phyloP scores from a whole-genome alignment of 2,329 filamentous ascomycete species.

The Exserohilum turcica region DNA sequence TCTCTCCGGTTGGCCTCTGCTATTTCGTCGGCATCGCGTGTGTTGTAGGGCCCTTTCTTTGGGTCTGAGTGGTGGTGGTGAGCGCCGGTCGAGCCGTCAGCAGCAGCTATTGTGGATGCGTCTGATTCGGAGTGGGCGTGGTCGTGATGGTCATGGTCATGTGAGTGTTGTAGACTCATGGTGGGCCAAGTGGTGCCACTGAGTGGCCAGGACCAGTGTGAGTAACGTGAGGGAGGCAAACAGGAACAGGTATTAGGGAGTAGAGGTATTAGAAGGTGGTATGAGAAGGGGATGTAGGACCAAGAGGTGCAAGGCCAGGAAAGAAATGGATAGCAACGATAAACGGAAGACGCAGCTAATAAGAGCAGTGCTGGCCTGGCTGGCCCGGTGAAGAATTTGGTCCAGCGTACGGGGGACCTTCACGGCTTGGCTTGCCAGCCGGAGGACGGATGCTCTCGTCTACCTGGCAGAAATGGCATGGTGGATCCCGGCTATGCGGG shows the following conservation, averaged over 20 bases:
- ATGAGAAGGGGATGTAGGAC: conserved; percentile 9
- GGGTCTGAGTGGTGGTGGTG: conserved; percentile 20
- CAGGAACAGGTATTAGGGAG: conserved; percentile 18
- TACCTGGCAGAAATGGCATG: background rate
- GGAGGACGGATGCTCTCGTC: conserved; percentile 30
- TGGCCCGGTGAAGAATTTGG: conserved; percentile 22
- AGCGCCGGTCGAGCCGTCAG: conserved; percentile 29
- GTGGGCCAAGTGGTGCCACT: conserved; percentile 22
- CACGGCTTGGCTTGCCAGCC: conserved; percentile 27
- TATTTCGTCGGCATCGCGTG: conserved; percentile 27
- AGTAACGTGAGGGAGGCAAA: conserved; percentile 3
- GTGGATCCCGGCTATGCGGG: conserved; percentile 1
- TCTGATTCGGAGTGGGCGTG: conserved; percentile 34
- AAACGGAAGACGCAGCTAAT: conserved; percentile 23
- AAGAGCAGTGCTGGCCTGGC: conserved; percentile 11
- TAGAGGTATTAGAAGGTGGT: conserved; percentile 10
- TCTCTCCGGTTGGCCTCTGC: conserved; percentile 37
- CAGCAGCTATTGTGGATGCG: conserved; percentile 41
- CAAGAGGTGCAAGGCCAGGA: conserved; percentile 7
- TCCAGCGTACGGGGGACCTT: conserved; percentile 16
- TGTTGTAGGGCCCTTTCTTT: conserved; percentile 29
- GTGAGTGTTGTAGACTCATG: conserved; percentile 45
- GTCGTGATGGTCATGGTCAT: conserved; percentile 16
- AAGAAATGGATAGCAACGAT: conserved; percentile 22
- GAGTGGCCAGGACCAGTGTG: background rate